These are phyloP conservation scores for Sporothrix schenckii DNA, from an alignment of 2,329 filamentous ascomycete species.

Conservation along the genomic window DNA sequence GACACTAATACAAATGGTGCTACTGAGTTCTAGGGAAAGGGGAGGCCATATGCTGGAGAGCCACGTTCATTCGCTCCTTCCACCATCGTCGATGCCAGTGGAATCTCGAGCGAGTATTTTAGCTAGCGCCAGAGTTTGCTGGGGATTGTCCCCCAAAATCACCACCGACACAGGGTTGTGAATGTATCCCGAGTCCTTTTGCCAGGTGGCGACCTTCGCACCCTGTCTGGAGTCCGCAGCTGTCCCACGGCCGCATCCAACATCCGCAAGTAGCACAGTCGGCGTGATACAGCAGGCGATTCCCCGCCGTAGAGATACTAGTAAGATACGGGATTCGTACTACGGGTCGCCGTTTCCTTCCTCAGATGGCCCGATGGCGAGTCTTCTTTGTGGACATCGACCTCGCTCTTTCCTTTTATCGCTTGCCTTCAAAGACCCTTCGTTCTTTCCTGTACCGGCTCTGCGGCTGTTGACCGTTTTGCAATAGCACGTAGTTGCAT, in stretches of 20 bases:
- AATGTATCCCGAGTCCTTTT: neutral
- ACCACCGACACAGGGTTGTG: neutral
- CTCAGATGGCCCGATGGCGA: neutral
- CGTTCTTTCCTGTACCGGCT: constrained; percentile 1
- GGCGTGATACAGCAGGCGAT: neutral
- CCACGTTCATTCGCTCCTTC: constrained; percentile 5
- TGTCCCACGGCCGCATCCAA: neutral
- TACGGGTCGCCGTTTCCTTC: neutral
- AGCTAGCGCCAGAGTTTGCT: neutral
- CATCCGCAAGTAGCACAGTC: neutral
- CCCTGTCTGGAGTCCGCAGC: neutral
- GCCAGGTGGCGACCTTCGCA: neutral
- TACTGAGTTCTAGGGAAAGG: constrained; percentile 8
- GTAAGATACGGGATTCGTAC: neutral
- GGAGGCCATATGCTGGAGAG: neutral
- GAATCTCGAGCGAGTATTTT: constrained; percentile 27
- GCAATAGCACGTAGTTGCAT: constrained; percentile 16
- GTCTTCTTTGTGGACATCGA: neutral
- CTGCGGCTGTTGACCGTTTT: neutral
- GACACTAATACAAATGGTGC: neutral
- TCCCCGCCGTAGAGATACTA: neutral
- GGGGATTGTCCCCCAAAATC: neutral
- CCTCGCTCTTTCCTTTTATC: neutral
- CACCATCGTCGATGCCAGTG: constrained; percentile 3
- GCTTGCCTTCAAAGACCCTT: neutral